Evolutionary conservation across 345 rosid genomes (phyloP).

Genomic region (Eucalyptus pauciflora): DNA sequence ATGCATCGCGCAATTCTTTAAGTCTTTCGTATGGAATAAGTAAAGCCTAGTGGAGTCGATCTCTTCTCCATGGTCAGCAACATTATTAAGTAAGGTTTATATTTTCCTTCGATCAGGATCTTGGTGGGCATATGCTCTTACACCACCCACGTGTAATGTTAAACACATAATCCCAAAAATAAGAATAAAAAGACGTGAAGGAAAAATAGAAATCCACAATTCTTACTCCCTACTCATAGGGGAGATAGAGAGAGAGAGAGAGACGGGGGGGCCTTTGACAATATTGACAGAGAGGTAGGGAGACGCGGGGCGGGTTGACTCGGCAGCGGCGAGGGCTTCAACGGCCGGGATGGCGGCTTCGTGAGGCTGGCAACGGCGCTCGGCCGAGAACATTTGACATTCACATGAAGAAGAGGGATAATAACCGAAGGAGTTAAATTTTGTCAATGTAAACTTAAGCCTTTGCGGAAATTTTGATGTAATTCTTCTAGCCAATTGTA

Average conservation of each 20-base stretch:
- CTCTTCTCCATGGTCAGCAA: background rate
- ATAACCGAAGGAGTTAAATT: accelerated
- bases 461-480: background rate
- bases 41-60: background rate
- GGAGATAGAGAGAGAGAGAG: background rate
- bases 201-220: background rate
- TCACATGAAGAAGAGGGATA: background rate
- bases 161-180: background rate
- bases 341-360: background rate
- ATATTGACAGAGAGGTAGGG: background rate
- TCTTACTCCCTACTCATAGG: background rate
- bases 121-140: background rate
- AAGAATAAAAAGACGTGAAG: background rate
- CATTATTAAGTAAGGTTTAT: background rate
- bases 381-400: background rate
- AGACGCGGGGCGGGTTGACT: background rate
- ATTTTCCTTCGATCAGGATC: background rate
- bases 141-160: background rate
- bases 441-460: background rate
- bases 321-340: background rate
- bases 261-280: background rate
- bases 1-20: background rate
- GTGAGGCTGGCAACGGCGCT: background rate
- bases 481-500: accelerated
- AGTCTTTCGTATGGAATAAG: background rate